Evolutionary conservation across 2,329 filamentous ascomycete species (phyloP).

Genomic region (Colletotrichum kahawae): DNA sequence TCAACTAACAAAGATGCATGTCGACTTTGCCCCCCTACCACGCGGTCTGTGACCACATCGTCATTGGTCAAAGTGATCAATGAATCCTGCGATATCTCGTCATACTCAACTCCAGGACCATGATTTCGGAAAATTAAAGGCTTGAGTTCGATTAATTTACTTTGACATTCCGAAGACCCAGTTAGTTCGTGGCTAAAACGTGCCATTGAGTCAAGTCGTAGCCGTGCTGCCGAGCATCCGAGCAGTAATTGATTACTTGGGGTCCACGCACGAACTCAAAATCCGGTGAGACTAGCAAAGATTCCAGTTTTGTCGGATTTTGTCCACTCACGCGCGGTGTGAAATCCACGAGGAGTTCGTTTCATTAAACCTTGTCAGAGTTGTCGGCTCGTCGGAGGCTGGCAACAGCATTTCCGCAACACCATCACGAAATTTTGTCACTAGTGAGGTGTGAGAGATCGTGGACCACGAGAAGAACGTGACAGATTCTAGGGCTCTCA

Average conservation of each 20-base stretch:
- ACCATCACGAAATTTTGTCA: not conserved
- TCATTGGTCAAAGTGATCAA: not conserved
- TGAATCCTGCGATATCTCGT: fast-evolving
- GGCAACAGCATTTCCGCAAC: not conserved
- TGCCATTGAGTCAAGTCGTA: not conserved
- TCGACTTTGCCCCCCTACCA: not conserved
- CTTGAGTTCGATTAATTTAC: not conserved
- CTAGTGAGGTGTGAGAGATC: not conserved
- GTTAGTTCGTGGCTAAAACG: not conserved
- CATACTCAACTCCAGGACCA: fast-evolving
- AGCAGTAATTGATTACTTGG: not conserved
- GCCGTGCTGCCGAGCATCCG: not conserved
- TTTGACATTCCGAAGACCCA: not conserved
- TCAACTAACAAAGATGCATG: not conserved
- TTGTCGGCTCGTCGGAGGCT: not conserved
- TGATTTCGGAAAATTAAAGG: not conserved
- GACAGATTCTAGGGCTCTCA: not conserved
- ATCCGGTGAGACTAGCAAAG: not conserved
- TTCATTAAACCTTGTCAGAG: not conserved
- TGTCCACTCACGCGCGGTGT: not conserved
- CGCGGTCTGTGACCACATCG: not conserved
- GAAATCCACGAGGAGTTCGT: not conserved
- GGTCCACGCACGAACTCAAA: not conserved
- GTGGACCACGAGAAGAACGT: not conserved
- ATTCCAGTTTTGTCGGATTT: not conserved